Base-by-base conservation (phyloP, 352 stramenopile genomes). In the Aphanomyces invadans region DNA sequence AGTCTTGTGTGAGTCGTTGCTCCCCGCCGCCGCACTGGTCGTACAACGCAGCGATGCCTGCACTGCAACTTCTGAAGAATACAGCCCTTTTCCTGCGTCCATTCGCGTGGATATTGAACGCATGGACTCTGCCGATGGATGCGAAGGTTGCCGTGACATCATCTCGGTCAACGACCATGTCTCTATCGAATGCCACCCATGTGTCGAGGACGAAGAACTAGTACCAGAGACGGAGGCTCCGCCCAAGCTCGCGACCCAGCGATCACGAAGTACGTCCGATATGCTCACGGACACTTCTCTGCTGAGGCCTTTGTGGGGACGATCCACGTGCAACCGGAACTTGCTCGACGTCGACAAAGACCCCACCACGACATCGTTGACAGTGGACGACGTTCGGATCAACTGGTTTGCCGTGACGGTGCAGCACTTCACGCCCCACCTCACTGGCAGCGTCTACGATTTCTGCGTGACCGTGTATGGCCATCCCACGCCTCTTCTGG, bases 361-460 rank as follows among this genome's bases (percentile, higher is more conserved):
- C 25, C 19, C 29, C 29, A 28, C 29, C 11, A 19, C 15, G 17
- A 21, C 49, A n/a, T 29, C n/a, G 26, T 21, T 32, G 49, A 26
- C 36, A 0, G 25, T 57, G 25, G 49, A 19, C 4, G 17, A 29
- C 4, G 29, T 26, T 29, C 11, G 29, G 25, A 9, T 17, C 7
- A 17, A 21, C 12, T 29, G 4, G 49, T 57, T 38, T 26, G 1
- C 25, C 12, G 49, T 57, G 21, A 57, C 21, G 29, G 49, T 57
- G 17, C 25, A 39, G 1, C 49, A 32, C 12, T 57, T 57, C 49
- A 57, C 49, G 11, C 49, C 49, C 25, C 49, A 57, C 23, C 29
- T 57, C 25, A 57, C 49, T 5, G 55, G 55, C 38, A 64, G 55
- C 23, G 28, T 52, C 3, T 64, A 64, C 39, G 55, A 51, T 21